phyloP scores from a whole-genome alignment of 1,284 basidiomycete species.

The Rhodotorula sp. region DNA sequence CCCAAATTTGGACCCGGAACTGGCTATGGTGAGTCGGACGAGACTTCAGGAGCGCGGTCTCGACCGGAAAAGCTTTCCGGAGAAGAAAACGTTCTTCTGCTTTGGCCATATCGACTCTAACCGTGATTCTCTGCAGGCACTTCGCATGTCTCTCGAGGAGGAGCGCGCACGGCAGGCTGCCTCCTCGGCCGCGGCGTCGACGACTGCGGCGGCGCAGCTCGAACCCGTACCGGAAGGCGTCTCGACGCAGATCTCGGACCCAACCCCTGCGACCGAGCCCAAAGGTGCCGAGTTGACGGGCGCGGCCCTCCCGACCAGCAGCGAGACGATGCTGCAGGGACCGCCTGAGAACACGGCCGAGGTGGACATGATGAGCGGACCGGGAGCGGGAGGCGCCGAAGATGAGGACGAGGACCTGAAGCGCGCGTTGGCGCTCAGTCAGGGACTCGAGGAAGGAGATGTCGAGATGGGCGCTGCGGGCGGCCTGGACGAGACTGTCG shows the following conservation, averaged over 20 bases:
- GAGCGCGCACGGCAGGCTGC: constrained; percentile 86
- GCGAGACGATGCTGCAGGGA: constrained; percentile 27
- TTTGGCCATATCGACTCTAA: neutral
- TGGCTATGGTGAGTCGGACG: constrained; percentile 75
- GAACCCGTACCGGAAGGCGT: constrained; percentile 34
- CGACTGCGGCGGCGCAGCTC: constrained; percentile 49
- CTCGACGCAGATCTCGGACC: constrained; percentile 37
- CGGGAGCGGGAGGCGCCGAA: constrained; percentile 47
- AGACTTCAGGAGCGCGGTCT: no score
- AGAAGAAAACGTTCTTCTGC: neutral
- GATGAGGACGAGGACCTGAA: constrained; percentile 46
- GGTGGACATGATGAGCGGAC: constrained; percentile 42
- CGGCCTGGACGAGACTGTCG: constrained; percentile 12
- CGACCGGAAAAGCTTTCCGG: no score
- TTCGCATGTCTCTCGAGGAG: constrained; percentile 97
- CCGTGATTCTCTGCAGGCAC: constrained; percentile 59
- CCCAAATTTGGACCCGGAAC: constrained; percentile 89
- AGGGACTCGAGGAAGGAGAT: constrained; percentile 26
- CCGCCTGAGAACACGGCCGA: constrained; percentile 38
- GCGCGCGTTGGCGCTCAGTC: constrained; percentile 43
- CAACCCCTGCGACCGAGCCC: constrained; percentile 38
- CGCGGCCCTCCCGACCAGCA: constrained; percentile 28
- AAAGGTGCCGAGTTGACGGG: constrained; percentile 43
- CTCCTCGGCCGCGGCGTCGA: constrained; percentile 46
- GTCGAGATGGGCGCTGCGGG: constrained; percentile 35